A percentile compares a stretch with the other conserved stretches of the same genome.
Evolutionary conservation across 2,329 filamentous ascomycete genomes (phyloP).

Genomic region (Botrytis galanthina): DNA sequence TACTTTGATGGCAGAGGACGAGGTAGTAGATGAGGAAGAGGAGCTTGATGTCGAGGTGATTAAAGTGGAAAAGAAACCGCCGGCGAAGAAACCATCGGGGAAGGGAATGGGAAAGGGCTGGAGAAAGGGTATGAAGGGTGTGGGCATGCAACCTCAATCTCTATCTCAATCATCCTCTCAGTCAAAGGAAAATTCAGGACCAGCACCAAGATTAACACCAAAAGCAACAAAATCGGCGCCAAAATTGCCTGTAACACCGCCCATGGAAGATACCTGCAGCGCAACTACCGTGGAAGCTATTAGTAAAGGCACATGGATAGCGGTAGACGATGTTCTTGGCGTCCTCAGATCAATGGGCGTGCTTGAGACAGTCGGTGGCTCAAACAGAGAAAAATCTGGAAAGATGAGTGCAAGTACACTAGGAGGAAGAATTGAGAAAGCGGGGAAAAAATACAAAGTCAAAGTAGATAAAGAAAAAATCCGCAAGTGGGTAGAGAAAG

Average conservation of each 20-base stretch:
- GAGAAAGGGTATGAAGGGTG: slow-evolving; percentile 20
- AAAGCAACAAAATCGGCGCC: neutral
- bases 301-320: slow-evolving; percentile 77
- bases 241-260: neutral
- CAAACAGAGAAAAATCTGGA: slow-evolving; percentile 40
- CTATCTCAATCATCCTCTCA: neutral
- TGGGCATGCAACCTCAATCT: slow-evolving; percentile 14
- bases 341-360: slow-evolving; percentile 80
- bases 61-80: neutral
- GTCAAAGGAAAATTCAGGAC: neutral
- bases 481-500: slow-evolving; percentile 64
- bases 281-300: slow-evolving; percentile 57
- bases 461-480: slow-evolving; percentile 52
- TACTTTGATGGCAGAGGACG: slow-evolving; percentile 31
- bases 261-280: neutral
- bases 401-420: slow-evolving; percentile 33
- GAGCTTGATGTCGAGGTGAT: slow-evolving; percentile 49
- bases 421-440: slow-evolving; percentile 36
- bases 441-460: slow-evolving; percentile 46
- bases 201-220: neutral
- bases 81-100: slow-evolving; percentile 1
- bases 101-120: slow-evolving; percentile 20
- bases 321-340: slow-evolving; percentile 76
- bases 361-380: slow-evolving; percentile 54
- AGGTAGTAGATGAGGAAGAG: slow-evolving; percentile 42